Percentiles rank a stretch among this genome's conserved stretches.
These are phyloP conservation scores for Wickerhamiella sorbophila DNA, from an alignment of 805 yeast species.

Conservation along the genomic window DNA sequence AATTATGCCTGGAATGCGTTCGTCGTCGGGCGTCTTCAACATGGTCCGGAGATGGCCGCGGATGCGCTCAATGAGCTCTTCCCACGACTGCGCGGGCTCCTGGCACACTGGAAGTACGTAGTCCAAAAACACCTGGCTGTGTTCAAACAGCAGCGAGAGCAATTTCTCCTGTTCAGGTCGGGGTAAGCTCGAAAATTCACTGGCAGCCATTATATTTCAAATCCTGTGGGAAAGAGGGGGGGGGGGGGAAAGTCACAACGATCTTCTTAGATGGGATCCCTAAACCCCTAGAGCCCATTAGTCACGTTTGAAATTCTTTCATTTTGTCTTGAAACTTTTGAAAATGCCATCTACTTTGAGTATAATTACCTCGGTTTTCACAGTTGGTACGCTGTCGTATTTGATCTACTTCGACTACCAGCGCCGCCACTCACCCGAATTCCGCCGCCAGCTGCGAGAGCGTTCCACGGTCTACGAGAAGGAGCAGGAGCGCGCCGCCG, in stretches of 20 bases:
- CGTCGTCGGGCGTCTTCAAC: slow-evolving; percentile 20
- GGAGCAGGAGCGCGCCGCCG: slow-evolving; percentile 40
- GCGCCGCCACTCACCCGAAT: slow-evolving; percentile 70
- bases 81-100: slow-evolving; percentile 13
- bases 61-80: slow-evolving; percentile 34
- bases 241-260: neutral
- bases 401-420: slow-evolving; percentile 82
- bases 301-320: neutral
- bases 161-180: slow-evolving; percentile 12
- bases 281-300: neutral
- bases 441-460: slow-evolving; percentile 62
- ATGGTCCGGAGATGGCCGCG: slow-evolving; percentile 29
- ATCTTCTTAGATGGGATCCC: neutral
- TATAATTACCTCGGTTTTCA: slow-evolving; percentile 21
- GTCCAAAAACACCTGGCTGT: slow-evolving; percentile 35
- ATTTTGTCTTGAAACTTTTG: neutral
- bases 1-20: slow-evolving; percentile 34
- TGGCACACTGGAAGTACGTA: slow-evolving; percentile 24
- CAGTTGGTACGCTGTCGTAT: slow-evolving; percentile 33
- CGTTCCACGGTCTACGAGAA: slow-evolving; percentile 48
- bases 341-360: slow-evolving; percentile 24
- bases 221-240: neutral
- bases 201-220: neutral
- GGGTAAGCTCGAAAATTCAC: neutral
- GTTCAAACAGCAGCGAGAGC: slow-evolving; percentile 50